Conservation (phyloP, 495 filamentous ascomycete species). For the Neurospora terricola region DNA sequence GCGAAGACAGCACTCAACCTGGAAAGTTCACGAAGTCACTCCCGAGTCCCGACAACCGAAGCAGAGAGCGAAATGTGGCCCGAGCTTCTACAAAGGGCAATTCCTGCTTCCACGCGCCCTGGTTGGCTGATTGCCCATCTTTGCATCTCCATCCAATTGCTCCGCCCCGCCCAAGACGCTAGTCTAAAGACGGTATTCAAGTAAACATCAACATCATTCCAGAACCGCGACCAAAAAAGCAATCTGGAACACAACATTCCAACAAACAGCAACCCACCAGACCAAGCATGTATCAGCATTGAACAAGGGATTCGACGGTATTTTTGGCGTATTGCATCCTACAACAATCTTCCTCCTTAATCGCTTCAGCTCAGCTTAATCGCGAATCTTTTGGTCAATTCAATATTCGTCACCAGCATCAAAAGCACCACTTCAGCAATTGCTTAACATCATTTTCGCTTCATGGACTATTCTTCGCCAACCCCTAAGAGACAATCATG, state of each 20-base stretch:
- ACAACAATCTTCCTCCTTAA: background rate
- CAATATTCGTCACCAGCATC: background rate
- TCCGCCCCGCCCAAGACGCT: background rate
- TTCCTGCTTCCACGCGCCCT: background rate
- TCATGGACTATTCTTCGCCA: background rate
- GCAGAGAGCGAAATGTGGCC: background rate
- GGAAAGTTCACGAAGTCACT: background rate
- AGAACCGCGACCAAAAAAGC: background rate
- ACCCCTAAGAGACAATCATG: background rate
- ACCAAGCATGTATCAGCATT: background rate
- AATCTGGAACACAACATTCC: background rate
- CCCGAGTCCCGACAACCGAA: background rate
- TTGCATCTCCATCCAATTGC: background rate
- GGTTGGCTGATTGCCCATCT: background rate
- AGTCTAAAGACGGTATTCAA: slow-evolving; percentile 12
- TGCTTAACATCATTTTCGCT: background rate
- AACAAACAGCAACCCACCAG: background rate
- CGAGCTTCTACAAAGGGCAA: background rate
- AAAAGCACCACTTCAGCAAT: background rate
- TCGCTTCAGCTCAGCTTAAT: background rate
- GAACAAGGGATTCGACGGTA: background rate
- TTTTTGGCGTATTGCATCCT: background rate
- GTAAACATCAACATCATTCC: slow-evolving; percentile 5
- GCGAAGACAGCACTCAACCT: background rate
- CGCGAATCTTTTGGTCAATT: background rate